Conservation (phyloP, 176 grass and related monocot species). For the Triticum monococcum region DNA sequence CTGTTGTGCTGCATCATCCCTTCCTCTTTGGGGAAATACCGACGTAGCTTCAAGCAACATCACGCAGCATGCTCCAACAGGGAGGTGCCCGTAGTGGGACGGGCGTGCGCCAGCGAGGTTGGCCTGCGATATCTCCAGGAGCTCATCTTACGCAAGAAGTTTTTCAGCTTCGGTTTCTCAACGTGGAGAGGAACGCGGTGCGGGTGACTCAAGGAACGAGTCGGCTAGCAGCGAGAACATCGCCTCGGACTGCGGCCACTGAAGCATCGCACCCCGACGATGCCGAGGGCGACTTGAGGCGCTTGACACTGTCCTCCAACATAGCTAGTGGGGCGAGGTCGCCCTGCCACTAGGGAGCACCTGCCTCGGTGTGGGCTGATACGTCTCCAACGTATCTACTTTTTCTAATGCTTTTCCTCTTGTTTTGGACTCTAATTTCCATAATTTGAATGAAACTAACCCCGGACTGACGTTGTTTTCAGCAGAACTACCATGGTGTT, state of each 20-base stretch:
- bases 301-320: slow-evolving; percentile 72
- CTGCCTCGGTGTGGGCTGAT: slow-evolving; percentile 4
- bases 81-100: too few relatives aligned
- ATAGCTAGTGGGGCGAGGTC: slow-evolving; percentile 52
- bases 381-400: too few relatives aligned
- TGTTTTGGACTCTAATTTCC: too few relatives aligned
- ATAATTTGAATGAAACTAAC: too few relatives aligned
- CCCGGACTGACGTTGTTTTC: too few relatives aligned
- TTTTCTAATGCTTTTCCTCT: too few relatives aligned
- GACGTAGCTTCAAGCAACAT: too few relatives aligned
- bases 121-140: slow-evolving; percentile 32
- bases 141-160: slow-evolving; percentile 61
- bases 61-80: too few relatives aligned
- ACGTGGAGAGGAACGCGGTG: background rate
- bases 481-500: too few relatives aligned
- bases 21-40: too few relatives aligned
- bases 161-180: slow-evolving; percentile 44
- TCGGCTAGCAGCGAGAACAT: slow-evolving; percentile 51
- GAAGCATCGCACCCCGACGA: slow-evolving; percentile 32
- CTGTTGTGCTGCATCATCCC: too few relatives aligned
- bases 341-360: slow-evolving; percentile 50
- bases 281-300: slow-evolving; percentile 52
- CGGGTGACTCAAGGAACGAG: slow-evolving; percentile 71
- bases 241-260: slow-evolving; percentile 48
- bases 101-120: slow-evolving; percentile 32